Percentiles rank a stretch among this genome's conserved stretches.
Evolutionary conservation across 148 eudicot species (phyloP).

Genomic region (Heliosperma pusillum): DNA sequence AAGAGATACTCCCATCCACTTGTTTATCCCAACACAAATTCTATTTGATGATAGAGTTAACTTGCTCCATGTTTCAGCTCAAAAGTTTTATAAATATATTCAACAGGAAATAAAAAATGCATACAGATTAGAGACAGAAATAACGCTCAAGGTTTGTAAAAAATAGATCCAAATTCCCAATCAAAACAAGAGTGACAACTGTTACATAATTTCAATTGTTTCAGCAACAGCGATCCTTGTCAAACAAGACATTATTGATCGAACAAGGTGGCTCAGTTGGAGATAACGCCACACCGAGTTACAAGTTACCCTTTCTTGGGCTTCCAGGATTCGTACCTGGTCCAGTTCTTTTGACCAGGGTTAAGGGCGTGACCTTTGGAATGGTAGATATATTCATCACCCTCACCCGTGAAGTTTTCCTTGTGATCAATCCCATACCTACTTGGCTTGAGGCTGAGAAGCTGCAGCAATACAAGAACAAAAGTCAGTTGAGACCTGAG

Average conservation of each 20-base stretch:
- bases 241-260: conserved; percentile 25
- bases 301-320: conserved; percentile 57
- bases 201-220: conserved; percentile 2
- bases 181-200: conserved; percentile 4
- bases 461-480: conserved; percentile 40
- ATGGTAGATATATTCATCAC: conserved; percentile 86
- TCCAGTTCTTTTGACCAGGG: conserved; percentile 97
- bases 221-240: neutral
- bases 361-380: conserved; percentile 90
- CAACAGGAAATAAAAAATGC: neutral
- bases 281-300: neutral
- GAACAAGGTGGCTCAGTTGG: conserved; percentile 5
- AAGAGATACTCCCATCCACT: neutral
- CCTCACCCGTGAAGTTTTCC: conserved; percentile 91
- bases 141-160: neutral
- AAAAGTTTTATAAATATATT: neutral
- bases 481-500: neutral
- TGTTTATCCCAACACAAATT: neutral
- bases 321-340: conserved; percentile 88
- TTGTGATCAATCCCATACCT: conserved; percentile 86
- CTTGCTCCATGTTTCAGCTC: neutral
- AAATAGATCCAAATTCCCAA: neutral
- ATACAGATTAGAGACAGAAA: neutral
- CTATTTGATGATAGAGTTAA: neutral
- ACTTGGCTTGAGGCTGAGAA: conserved; percentile 71